Base-by-base conservation (phyloP, 768 basidiomycete genomes). In the Pulveroboletus sp. region DNA sequence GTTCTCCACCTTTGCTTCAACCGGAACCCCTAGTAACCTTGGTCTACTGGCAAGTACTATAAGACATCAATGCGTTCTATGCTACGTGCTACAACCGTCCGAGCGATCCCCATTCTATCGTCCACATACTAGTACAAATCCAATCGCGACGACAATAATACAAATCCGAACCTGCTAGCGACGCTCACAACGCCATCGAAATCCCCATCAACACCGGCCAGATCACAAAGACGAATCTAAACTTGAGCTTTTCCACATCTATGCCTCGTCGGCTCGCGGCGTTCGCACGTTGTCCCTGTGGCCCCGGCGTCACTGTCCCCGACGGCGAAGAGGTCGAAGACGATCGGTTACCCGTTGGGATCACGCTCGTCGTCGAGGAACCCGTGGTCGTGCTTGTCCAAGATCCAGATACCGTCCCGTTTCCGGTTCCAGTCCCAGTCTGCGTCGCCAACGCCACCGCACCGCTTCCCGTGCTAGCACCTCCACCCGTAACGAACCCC, bases 171-270 rank as follows among this genome's bases (percentile, higher is more conserved):
- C 4, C 27, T 9, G 27, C 27, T 7, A 29, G 2, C 27, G 11
- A 29, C 27, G 11, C n/a, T 63, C 53, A 82, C 41, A 80, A 57
- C 5, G 79, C 78, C 75, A 83, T 74, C 30, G 76, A 73, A 38
- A 81, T 63, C 2, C 81, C 82, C 46, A 82, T 68, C 44, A 83
- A 59, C 7, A 77, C 72, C 29, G 81, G 79, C 77, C 80, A 82
- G 20, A 78, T 63, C 51, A 82, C 68, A 47, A 78, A 79, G 51
- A 78, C 69, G 40, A 80, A 51, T 10, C 73, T 63, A 59, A 79
- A 78, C 55, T 72, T 75, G 51, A 72, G 58, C 55, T 63, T 65
- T 44, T 71, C 73, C 17, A 68, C 50, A 43, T 71, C 62, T 19
- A 69, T 37, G 2, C 49, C 43, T 7, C 63, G 59, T 17, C 56